Base-by-base conservation (phyloP, 495 filamentous ascomycete genomes). In the Trichoderma asperelloides region DNA sequence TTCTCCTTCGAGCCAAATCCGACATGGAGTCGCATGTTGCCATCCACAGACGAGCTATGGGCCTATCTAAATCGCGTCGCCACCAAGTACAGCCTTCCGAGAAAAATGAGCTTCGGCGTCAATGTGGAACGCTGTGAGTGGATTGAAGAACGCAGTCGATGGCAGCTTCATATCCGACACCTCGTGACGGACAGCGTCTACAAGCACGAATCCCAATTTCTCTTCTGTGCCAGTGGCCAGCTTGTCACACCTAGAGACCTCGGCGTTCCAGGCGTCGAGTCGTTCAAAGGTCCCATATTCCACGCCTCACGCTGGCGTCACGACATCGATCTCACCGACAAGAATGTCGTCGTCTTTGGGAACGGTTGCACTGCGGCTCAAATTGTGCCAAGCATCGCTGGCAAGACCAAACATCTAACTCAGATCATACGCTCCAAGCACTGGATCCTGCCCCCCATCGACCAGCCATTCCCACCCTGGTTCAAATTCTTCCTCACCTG, bases 1-100 rank as follows among this genome's bases (percentile, higher is more conserved):
- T 88, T 88, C 73, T 86, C 83, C 0, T 90, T 90, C 68, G 78
- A 80, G 5, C 79, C 78, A 25, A 89, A 89, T 70, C 74, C 78
- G 25, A 73, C 79, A 47, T 90, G 88, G 86, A 82, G 81, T 0
- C 78, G 79, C 7, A 71, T 85, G 33, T 78, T 85, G 72, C 86
- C 87, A 1, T 69, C 81, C 2, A 83, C 81, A 3, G 70, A 72
- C 15, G 88, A 90, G 71, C 82, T 90, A 45, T 73, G 79, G 3
- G 73, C 78, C n/a, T 91, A 91, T 70, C 75, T 88, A n/a, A 73
- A 81, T 3, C 74, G 77, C 28, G 84, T 89, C 2, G 87, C 85
- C 62, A 78, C 79, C 27, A 80, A 85, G 63, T 88, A 83, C 69
- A 67, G 80, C 41, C 82, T 90, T n/a, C 71, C 80, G 13, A 80